Evolutionary conservation across 2,329 filamentous ascomycete genomes (phyloP), one percentile per base, ranked within the genome.

Genomic region (Neophaeococcomyces aloes): DNA sequence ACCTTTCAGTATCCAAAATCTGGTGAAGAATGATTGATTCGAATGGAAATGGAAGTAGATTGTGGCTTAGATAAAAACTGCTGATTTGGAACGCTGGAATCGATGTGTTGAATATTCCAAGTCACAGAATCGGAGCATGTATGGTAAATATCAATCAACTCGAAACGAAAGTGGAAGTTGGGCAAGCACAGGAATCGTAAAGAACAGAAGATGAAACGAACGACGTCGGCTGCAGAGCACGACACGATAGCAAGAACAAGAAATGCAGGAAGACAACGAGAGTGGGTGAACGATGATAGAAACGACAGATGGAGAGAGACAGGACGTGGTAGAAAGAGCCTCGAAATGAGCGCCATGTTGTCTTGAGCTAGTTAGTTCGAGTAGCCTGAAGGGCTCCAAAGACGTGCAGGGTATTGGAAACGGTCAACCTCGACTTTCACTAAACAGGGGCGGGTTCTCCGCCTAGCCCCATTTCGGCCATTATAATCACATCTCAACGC

Each of bases 181-280:
- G 19, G 33, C 29, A 34, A 38, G 35, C 18, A 39, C 30, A 30
- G 31, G 44, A 29, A 36, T 21, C 29, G 41, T 30, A 35, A 39
- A 29, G 38, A 47, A 44, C 44, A 44, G 41, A 47, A 44, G 32
- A 23, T 29, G 13, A 39, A 41, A 45, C 27, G 30, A 34, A 38
- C 29, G 23, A 44, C 35, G 18, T 25, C 39, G 21, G 29, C 25
- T 17, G 33, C 23, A 38, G n/a, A 29, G 19, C 14, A 17, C 17
- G 19, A 21, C 36, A 47, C 29, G 39, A 44, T 29, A 3, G 45
- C 27, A 27, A 19, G 23, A 19, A 18, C 27, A 19, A 15, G 29
- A 41, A 41, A 32, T 11, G 21, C 31, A 27, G 10, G 31, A 41
- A 10, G 17, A 17, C 21, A 14, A 13, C 23, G 23, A 27, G 7